Evolutionary conservation across 2,329 filamentous ascomycete species (phyloP), one percentile per base, ranked within the genome.

Genomic region (Fusarium luffae): DNA sequence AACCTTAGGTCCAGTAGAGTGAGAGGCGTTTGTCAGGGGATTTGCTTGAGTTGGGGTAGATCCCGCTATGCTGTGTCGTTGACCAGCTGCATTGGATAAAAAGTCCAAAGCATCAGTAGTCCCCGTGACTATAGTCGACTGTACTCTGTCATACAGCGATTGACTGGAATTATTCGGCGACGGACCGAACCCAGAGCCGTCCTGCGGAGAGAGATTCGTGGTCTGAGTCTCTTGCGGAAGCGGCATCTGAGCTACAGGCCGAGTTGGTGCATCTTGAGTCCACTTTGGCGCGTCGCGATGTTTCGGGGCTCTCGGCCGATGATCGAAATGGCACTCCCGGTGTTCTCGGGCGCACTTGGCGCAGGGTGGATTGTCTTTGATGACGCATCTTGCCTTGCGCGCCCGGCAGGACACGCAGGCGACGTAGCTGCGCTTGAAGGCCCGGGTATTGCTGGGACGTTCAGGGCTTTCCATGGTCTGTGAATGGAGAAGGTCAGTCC

Each of bases 391-490:
- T 4, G 65, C 65, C 27, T 69, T 69, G 44, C 67, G 67, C 12
- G 54, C 54, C 28, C 67, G 65, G 18, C 67, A 69, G 1, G 65
- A 69, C 4, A 69, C 61, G 12, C 67, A 69, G 12, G 67, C 67
- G 28, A 69, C 67, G 11, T 69, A 69, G 44, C 67, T 68, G n/a
- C 67, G 67, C 42, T 69, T 69, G 44, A 69, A 69, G 2, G 41
- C 23, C 13, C 67, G 52, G 40, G 47, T 55, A 50, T 19, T 54
- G 8, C 47, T 49, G 43, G 66, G 18, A 28, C 28, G 7, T 25
- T 47, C 67, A 13, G 65, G 60, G 41, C 37, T 56, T n/a, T 66
- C 34, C 63, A 66, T 65, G 42, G 49, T 28, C 28, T 49, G n/a
- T 27, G 21, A 12, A 21, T 41, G 34, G 16, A 14, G 21, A 51